Evolutionary conservation across 345 rosid genomes (phyloP).

Genomic region (Citrus mangshanensis): DNA sequence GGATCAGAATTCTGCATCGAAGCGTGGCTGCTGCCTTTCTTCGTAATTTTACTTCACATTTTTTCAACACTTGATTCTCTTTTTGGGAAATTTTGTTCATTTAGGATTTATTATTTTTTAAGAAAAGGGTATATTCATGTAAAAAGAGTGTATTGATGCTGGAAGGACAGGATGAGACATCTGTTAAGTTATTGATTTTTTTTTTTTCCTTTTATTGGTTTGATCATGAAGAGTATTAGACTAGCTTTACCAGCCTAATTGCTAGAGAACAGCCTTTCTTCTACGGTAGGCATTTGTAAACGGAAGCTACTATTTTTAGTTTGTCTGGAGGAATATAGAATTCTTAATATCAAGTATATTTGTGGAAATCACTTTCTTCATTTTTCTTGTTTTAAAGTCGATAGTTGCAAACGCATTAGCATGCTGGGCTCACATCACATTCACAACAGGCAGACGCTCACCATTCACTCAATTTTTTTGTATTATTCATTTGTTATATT

Average conservation of each 20-base stretch:
- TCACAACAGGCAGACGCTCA: too few relatives aligned
- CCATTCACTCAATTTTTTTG: too few relatives aligned
- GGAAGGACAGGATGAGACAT: background rate
- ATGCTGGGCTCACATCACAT: background rate
- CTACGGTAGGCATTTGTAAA: background rate
- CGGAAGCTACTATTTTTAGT: background rate
- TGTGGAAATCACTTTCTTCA: background rate
- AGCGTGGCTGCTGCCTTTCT: constrained; percentile 57
- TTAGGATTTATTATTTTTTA: background rate
- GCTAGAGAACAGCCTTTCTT: background rate
- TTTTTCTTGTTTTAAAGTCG: background rate
- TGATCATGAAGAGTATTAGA: background rate
- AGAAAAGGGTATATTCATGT: constrained; percentile 7
- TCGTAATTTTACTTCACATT: constrained; percentile 16
- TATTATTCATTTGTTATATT: too few relatives aligned
- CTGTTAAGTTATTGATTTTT: background rate
- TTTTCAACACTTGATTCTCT: background rate
- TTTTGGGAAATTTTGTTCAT: constrained; percentile 3
- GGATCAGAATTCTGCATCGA: constrained; percentile 32
- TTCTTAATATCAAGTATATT: background rate
- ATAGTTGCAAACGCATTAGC: background rate
- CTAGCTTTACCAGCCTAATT: background rate
- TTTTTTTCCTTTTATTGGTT: background rate
- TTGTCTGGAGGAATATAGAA: background rate
- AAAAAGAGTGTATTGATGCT: background rate